These are phyloP conservation scores for Metarhizium robertsii DNA, from an alignment of 2,329 filamentous ascomycete species.

Conservation along the genomic window DNA sequence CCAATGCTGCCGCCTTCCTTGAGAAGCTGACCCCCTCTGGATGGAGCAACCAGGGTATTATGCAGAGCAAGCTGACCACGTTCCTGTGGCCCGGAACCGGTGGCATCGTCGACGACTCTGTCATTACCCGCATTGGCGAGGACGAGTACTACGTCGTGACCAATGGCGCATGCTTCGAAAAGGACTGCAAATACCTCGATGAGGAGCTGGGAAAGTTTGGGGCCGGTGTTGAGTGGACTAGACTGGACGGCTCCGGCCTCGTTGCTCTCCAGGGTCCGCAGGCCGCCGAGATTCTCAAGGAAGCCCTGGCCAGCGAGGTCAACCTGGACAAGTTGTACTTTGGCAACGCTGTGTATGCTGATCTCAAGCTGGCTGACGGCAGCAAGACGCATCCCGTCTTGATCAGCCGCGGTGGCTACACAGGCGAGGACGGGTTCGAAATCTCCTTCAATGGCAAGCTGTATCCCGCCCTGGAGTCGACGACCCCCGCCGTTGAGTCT, in stretches of 20 bases:
- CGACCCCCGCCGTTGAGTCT: constrained; percentile 52
- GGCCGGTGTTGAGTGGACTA: constrained; percentile 53
- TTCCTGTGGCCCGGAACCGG: constrained; percentile 72
- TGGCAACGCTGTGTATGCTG: constrained; percentile 60
- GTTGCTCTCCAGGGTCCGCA: constrained; percentile 85
- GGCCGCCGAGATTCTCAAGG: constrained; percentile 58
- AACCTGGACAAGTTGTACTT: constrained; percentile 69
- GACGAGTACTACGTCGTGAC: constrained; percentile 87
- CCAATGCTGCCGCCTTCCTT: constrained; percentile 71
- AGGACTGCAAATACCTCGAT: constrained; percentile 71
- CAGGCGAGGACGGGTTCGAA: constrained; percentile 96
- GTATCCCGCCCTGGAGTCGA: constrained; percentile 27
- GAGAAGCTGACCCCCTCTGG: constrained; percentile 75
- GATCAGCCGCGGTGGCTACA: constrained; percentile 87
- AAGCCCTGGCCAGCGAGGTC: constrained; percentile 44
- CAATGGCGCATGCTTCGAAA: constrained; percentile 85
- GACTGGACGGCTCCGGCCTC: constrained; percentile 65
- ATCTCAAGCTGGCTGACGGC: constrained; percentile 51
- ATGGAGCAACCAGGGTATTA: constrained; percentile 50
- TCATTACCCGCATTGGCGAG: constrained; percentile 70
- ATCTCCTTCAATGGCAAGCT: constrained; percentile 60
- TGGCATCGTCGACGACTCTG: constrained; percentile 89
- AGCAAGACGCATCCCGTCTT: constrained; percentile 35
- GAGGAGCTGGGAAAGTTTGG: constrained; percentile 54
- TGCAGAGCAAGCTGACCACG: constrained; percentile 74